phyloP scores from a whole-genome alignment of 495 filamentous ascomycete species.

The Xylaria intraflava region DNA sequence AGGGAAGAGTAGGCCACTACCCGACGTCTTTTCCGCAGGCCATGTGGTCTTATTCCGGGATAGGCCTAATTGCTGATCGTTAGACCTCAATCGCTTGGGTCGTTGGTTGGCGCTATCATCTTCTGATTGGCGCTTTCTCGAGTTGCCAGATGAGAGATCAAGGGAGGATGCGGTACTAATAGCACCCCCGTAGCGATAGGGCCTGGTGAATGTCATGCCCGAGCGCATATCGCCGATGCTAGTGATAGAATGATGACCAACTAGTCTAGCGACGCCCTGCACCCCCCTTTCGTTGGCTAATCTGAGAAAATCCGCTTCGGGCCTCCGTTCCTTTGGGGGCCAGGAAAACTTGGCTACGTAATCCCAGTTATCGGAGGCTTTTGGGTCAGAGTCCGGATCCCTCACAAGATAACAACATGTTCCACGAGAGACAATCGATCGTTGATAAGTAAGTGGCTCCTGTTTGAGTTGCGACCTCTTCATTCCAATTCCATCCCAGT shows the following conservation, averaged over 20 bases:
- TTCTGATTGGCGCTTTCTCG: neutral
- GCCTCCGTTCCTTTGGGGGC: neutral
- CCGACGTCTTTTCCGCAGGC: too few relatives aligned
- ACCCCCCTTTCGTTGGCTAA: neutral
- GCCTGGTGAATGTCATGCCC: neutral
- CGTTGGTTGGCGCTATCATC: neutral
- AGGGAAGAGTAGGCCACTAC: neutral
- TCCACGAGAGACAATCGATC: slow-evolving; percentile 1
- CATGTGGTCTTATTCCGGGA: neutral
- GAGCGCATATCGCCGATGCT: neutral
- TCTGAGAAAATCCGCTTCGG: neutral
- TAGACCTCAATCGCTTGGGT: neutral
- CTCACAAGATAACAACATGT: neutral
- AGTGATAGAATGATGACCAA: neutral
- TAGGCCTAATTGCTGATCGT: neutral
- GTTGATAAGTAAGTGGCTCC: neutral
- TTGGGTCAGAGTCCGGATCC: neutral
- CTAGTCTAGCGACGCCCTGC: neutral
- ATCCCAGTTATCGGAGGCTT: neutral
- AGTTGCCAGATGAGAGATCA: neutral
- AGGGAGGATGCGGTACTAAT: neutral
- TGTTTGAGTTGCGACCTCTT: neutral
- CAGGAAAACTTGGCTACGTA: slow-evolving; percentile 8
- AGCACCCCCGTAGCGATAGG: neutral
- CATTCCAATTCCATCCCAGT: neutral